Conservation (phyloP, 306 rosid species). For the Fragaria iinumae region DNA sequence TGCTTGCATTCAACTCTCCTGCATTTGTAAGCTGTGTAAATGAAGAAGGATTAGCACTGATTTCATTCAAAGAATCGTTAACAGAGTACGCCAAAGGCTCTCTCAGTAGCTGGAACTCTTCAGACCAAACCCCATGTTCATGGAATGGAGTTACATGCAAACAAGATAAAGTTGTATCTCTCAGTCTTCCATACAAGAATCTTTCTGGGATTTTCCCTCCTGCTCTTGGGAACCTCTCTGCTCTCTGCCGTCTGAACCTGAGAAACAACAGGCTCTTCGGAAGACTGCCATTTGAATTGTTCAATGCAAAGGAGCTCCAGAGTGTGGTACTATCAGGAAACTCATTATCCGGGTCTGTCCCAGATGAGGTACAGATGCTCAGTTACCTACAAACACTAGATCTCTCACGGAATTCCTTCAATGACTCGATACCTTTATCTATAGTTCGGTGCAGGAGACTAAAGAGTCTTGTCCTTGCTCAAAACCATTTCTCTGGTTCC, state of each 20-base stretch:
- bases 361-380: slow-evolving; percentile 68
- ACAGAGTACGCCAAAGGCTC: neutral
- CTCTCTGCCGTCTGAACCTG: slow-evolving; percentile 31
- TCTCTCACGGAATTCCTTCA: slow-evolving; percentile 67
- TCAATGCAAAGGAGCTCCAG: slow-evolving; percentile 68
- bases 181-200: slow-evolving; percentile 18
- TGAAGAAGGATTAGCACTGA: slow-evolving; percentile 33
- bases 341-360: slow-evolving; percentile 75
- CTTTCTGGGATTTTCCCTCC: slow-evolving; percentile 29
- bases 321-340: slow-evolving; percentile 87
- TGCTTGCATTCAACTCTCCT: slow-evolving; percentile 23
- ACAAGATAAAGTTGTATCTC: slow-evolving; percentile 24
- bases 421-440: slow-evolving; percentile 63
- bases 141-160: slow-evolving; percentile 35
- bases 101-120: slow-evolving; percentile 29
- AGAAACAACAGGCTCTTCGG: slow-evolving; percentile 23
- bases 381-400: slow-evolving; percentile 77
- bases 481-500: slow-evolving; percentile 65
- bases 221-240: slow-evolving; percentile 27
- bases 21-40: slow-evolving; percentile 18
- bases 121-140: slow-evolving; percentile 31
- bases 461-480: slow-evolving; percentile 57
- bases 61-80: slow-evolving; percentile 25
- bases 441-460: slow-evolving; percentile 70
- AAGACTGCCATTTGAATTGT: slow-evolving; percentile 56